Base-by-base conservation (phyloP, 2,329 filamentous ascomycete genomes). In the Knufia petricola region DNA sequence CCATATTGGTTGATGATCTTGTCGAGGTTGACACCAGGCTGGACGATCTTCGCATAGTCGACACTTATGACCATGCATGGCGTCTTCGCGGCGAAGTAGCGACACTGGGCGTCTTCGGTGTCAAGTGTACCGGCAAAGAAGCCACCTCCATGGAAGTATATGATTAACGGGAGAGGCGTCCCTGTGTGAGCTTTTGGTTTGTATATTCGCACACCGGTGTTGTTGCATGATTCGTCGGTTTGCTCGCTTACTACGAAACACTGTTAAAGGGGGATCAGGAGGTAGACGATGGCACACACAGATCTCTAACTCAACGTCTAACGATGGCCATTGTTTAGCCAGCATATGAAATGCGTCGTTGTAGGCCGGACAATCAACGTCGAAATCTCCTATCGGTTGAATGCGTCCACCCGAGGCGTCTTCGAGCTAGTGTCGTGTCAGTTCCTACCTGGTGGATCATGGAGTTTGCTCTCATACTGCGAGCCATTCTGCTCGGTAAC, bases 131-230 rank as follows among this genome's bases (percentile, higher is more conserved):
- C 65, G 3, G 56, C 53, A 28, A 62, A 55, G 46, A 56, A 67
- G 1, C 65, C 65, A 23, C 65, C 66, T 32, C 65, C 66, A 48
- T 66, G 63, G 41, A 52, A 60, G 52, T 62, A 68, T 6, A 68
- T 55, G 23, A 60, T 60, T 26, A 66, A 50, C 4, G 65, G 64
- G 15, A 66, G 54, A 12, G 50, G 46, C 30, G 47, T 49, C 21
- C 48, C 39, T 1, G 50, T 46, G 3, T 49, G 44, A n/a, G 40
- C 21, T 19, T 43, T 43, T n/a, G 54, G 52, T 26, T 50, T 52
- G 50, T 56, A 56, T n/a, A 56, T 55, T 21, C 54, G 52, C 13
- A 56, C 52, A 19, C 46, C 48, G 3, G 52, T 48, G 17, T 46
- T 39, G n/a, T 47, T 51, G 46, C 48, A 42, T 21, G 48, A 17